Evolutionary conservation across 2,329 filamentous ascomycete genomes (phyloP).

Genomic region (Fusarium oligoseptatum): DNA sequence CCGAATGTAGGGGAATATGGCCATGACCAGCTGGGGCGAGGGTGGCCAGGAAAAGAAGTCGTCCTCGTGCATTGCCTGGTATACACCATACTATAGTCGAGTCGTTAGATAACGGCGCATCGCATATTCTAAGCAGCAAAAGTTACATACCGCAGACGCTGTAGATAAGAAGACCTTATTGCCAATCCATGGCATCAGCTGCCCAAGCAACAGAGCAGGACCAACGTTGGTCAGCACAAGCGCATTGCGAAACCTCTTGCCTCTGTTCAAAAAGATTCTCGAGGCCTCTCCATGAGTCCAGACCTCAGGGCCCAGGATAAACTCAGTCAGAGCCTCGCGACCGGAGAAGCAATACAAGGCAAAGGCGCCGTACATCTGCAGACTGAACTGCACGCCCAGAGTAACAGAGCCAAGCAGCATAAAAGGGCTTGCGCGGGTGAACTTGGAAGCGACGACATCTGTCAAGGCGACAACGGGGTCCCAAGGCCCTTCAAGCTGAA

Average conservation of each 20-base stretch:
- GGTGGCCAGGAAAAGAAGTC: conserved; percentile 67
- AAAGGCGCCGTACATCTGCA: conserved; percentile 66
- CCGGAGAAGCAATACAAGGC: conserved; percentile 67
- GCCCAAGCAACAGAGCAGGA: conserved; percentile 60
- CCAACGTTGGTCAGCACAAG: conserved; percentile 60
- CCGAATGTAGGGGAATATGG: conserved; percentile 62
- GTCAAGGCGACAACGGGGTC: conserved; percentile 79
- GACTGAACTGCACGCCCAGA: conserved; percentile 63
- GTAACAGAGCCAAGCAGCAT: conserved; percentile 73
- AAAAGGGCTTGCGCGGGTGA: conserved; percentile 70
- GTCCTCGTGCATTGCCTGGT: conserved; percentile 60
- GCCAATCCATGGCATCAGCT: conserved; percentile 58
- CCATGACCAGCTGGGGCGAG: conserved; percentile 64
- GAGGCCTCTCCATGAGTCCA: conserved; percentile 44
- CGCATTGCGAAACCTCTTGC: conserved; percentile 50
- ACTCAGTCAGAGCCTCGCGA: conserved; percentile 57
- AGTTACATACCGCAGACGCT: conserved; percentile 56
- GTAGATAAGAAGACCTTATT: conserved; percentile 58
- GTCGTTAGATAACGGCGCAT: conserved; percentile 9
- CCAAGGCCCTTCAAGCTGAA: conserved; percentile 80
- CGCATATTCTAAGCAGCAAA: neutral
- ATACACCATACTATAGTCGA: conserved; percentile 59
- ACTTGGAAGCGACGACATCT: conserved; percentile 67
- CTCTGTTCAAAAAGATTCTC: conserved; percentile 42
- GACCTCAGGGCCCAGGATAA: conserved; percentile 55